Evolutionary conservation across 2,329 filamentous ascomycete species (phyloP).

Genomic region (Monilinia aucupariae): DNA sequence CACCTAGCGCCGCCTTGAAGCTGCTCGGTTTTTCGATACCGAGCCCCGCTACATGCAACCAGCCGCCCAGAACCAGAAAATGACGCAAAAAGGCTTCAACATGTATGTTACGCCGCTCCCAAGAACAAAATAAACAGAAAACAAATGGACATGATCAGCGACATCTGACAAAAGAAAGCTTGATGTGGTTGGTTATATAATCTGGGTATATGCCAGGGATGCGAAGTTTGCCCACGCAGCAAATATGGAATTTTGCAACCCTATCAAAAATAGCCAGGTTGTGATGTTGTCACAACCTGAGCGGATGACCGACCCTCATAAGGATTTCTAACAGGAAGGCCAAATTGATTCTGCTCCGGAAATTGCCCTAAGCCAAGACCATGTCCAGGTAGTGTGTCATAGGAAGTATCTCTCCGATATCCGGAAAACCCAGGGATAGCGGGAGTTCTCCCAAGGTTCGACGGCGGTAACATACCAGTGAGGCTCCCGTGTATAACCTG

Average conservation of each 20-base stretch:
- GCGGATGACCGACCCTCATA: slow-evolving; percentile 1
- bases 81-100: not conserved
- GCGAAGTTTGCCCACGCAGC: no score
- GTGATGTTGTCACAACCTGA: slow-evolving; percentile 7
- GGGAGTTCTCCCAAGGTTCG: not conserved
- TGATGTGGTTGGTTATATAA: not conserved
- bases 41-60: slow-evolving; percentile 12
- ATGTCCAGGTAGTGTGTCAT: not conserved
- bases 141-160: not conserved
- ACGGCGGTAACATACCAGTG: slow-evolving; percentile 7
- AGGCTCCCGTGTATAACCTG: not conserved
- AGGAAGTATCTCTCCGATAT: slow-evolving; percentile 9
- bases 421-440: not conserved
- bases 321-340: not conserved
- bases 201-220: not conserved
- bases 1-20: slow-evolving; percentile 10
- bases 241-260: not conserved
- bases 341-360: slow-evolving; percentile 5
- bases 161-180: not conserved
- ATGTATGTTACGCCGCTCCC: not conserved
- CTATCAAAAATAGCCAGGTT: slow-evolving; percentile 6
- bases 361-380: slow-evolving; percentile 4
- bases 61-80: not conserved
- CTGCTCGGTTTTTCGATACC: not conserved
- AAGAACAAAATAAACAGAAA: not conserved